Percentiles rank a stretch among this genome's conserved stretches.
These are phyloP conservation scores for Calocybe cyanea DNA, from an alignment of 768 basidiomycete genomes.

Conservation along the genomic window DNA sequence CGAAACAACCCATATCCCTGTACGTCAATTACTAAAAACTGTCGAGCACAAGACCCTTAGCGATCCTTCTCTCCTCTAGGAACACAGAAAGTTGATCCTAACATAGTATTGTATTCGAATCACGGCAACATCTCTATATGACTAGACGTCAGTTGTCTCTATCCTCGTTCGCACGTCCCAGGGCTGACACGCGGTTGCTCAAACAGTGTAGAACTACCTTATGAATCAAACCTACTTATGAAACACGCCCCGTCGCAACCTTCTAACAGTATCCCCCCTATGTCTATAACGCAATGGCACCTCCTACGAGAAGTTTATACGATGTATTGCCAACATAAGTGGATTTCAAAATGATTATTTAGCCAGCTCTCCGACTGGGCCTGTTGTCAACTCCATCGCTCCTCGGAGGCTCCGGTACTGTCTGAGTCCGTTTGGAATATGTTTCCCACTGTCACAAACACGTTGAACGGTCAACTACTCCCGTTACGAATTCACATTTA, in stretches of 20 bases:
- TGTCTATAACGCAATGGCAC: too few relatives aligned
- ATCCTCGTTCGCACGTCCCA: background rate
- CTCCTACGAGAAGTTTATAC: too few relatives aligned
- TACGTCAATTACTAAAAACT: slow-evolving; percentile 19
- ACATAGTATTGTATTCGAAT: background rate
- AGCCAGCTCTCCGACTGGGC: too few relatives aligned
- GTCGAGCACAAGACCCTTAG: background rate
- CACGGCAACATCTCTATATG: slow-evolving; percentile 1
- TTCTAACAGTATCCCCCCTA: background rate
- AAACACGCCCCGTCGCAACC: background rate
- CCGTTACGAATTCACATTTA: background rate
- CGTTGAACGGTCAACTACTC: background rate
- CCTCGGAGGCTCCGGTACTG: too few relatives aligned
- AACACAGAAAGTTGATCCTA: slow-evolving; percentile 42
- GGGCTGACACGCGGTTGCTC: background rate
- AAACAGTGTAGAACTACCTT: slow-evolving; percentile 7
- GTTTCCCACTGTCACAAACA: too few relatives aligned
- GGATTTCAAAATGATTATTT: too few relatives aligned
- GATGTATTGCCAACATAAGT: too few relatives aligned
- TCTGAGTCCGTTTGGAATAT: too few relatives aligned
- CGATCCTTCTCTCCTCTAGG: slow-evolving; percentile 25
- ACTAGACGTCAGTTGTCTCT: slow-evolving; percentile 3
- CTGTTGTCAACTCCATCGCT: too few relatives aligned
- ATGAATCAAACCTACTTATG: background rate
- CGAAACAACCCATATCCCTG: slow-evolving; percentile 76